Evolutionary conservation across 345 rosid genomes (phyloP), one percentile per base, ranked within the genome.

Genomic region (Boechera stricta): DNA sequence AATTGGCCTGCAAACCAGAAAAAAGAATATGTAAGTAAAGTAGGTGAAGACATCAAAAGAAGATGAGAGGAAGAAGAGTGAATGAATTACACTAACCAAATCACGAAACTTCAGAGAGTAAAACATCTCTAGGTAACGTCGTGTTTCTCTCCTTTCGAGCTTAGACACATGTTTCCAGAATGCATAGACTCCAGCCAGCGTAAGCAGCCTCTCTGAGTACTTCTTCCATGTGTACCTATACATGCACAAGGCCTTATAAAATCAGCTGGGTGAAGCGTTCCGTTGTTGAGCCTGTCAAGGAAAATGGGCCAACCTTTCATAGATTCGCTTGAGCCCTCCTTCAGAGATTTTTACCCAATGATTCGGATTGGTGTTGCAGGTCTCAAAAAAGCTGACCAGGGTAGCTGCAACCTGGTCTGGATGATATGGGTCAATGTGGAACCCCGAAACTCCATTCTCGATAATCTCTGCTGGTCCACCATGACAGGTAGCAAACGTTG

Each of bases 111-210:
- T 86, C 18, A 84, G 87, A 39, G 77, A 82, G 82, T 82, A 88
- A 70, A 88, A 84, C 91, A 82, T 88, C 83, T 88, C 89, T 13
- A 88, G 63, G 70, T 86, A 86, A 42, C 88, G 79, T 41, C 85
- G 54, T 13, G 85, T 83, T 76, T 88, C 88, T 59, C 85, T 82
- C 60, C 91, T 74, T 44, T 86, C 87, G 5, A 84, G 88, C 73
- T 81, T 86, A 5, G 91, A 87, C 1, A 86, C 91, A 62, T 84
- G 85, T 67, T 88, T 86, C 89, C 89, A 88, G 76, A 86, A 88
- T 63, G 86, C 77, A 72, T 86, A 88, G 12, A 86, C 91, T 24
- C 88, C 85, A 9, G 89, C 79, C 9, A 88, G 53, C 2, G 87
- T 83, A 59, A 86, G 78, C 53, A 88, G 84, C 76, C 87, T 84